These are phyloP conservation scores for Monilinia aucupariae DNA, from an alignment of 2,329 filamentous ascomycete genomes.

Conservation along the genomic window DNA sequence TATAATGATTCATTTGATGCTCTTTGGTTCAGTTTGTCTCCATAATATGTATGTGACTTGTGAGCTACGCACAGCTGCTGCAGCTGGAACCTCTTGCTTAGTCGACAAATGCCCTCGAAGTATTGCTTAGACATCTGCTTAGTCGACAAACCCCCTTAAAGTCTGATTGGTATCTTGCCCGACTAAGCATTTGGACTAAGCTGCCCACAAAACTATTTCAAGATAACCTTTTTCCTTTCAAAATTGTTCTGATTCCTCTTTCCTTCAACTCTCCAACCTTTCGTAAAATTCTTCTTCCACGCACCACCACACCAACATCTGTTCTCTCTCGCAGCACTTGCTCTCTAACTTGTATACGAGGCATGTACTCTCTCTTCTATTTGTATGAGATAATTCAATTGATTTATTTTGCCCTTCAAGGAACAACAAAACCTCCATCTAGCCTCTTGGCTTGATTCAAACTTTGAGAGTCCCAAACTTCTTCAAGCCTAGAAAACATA, in stretches of 20 bases:
- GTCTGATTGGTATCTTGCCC: not conserved
- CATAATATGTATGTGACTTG: not conserved
- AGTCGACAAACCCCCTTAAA: not conserved
- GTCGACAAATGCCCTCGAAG: not conserved
- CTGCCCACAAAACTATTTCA: not conserved
- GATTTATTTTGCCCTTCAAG: not conserved
- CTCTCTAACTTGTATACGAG: not conserved
- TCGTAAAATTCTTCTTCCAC: not conserved
- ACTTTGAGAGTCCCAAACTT: too few relatives aligned
- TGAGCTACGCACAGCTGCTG: not conserved
- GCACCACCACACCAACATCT: not conserved
- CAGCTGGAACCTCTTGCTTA: not conserved
- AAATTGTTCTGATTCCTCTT: not conserved
- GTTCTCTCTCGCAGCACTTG: not conserved
- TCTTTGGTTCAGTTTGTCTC: not conserved
- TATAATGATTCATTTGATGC: slow-evolving; percentile 11
- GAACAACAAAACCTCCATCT: not conserved
- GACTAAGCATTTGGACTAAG: not conserved
- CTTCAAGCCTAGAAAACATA: not conserved
- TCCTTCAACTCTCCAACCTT: not conserved
- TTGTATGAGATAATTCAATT: not conserved
- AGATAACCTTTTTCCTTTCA: not conserved
- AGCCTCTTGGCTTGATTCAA: not conserved
- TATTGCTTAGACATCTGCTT: not conserved
- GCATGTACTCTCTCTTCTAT: not conserved